Evolutionary conservation across 2,329 filamentous ascomycete genomes (phyloP).

Genomic region (Colletotrichum sp.): DNA sequence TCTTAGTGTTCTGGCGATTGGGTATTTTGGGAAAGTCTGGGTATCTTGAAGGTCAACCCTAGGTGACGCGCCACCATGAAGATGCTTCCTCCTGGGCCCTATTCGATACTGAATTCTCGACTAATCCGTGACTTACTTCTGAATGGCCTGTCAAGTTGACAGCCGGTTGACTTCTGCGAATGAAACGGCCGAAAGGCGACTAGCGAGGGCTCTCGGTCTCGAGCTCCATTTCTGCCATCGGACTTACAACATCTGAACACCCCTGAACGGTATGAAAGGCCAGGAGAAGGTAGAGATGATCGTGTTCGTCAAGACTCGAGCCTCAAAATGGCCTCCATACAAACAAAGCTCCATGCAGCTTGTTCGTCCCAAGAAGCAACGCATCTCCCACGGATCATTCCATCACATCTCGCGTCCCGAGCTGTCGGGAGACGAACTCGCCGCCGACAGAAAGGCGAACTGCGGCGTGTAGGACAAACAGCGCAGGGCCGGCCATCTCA

Average conservation of each 20-base stretch:
- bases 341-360: not conserved
- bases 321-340: not conserved
- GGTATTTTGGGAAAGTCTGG: not conserved
- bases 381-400: not conserved
- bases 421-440: not conserved
- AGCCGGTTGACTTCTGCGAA: not conserved
- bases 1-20: not conserved
- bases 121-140: no score
- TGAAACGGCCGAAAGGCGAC: not conserved
- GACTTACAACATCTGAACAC: fast-evolving
- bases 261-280: not conserved
- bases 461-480: not conserved
- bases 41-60: not conserved
- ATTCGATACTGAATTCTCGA: no score
- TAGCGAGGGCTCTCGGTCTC: not conserved
- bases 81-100: not conserved
- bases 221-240: fast-evolving
- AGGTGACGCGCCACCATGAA: not conserved
- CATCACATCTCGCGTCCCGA: not conserved
- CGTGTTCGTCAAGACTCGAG: not conserved
- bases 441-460: not conserved
- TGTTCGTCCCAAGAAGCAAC: not conserved
- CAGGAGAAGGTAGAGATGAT: not conserved
- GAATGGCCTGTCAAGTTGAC: not conserved
- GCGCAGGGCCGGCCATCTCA: not conserved